Base-by-base conservation (phyloP, 148 eudicot genomes). In the Limonium bicolor region DNA sequence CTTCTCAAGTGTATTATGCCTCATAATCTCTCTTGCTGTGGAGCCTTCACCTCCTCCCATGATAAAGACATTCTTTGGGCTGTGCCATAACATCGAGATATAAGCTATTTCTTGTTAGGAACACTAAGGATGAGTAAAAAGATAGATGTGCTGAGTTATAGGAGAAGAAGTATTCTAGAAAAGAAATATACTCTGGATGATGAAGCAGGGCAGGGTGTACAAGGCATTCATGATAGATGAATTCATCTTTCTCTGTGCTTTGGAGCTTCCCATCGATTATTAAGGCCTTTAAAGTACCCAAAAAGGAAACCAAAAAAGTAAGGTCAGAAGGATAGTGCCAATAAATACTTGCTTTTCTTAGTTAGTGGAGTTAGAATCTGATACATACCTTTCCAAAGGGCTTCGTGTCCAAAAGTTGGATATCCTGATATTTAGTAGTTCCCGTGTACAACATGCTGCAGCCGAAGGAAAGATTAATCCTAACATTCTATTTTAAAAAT, bases 31-130 rank as follows among this genome's bases (percentile, higher is more conserved):
- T 56, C 96, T 74, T 32, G 87, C 94, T 36, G 96, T 86, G 10
- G 96, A 86, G 42, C 96, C 96, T 76, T 86, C 96, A 60, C 96
- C 96, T 61, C 96, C 96, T 40, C 96, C 96, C 96, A 86, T 86
- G 6, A 86, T 78, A 53, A 86, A 86, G 24, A 82, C 23, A 13
- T 55, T 70, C 54, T 68, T 72, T 13, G 96, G 82, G 55, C 96
- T 86, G 60, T 42, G 34, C 59, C 30, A 37, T 23, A 4, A 49
- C 14, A 9, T 41, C 13, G 12, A 44, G 41, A 21, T 16, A 37
- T 27, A 29, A n/a, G n/a, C n/a, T n/a, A n/a, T n/a, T n/a, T n/a
- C n/a, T n/a, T n/a, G n/a, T n/a, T n/a, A n/a, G n/a, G n/a, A n/a
- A n/a, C n/a, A n/a, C n/a, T n/a, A n/a, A n/a, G n/a, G n/a, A n/a